These are phyloP conservation scores for Kondoa subrosea DNA, from an alignment of 768 basidiomycete genomes.

Conservation along the genomic window DNA sequence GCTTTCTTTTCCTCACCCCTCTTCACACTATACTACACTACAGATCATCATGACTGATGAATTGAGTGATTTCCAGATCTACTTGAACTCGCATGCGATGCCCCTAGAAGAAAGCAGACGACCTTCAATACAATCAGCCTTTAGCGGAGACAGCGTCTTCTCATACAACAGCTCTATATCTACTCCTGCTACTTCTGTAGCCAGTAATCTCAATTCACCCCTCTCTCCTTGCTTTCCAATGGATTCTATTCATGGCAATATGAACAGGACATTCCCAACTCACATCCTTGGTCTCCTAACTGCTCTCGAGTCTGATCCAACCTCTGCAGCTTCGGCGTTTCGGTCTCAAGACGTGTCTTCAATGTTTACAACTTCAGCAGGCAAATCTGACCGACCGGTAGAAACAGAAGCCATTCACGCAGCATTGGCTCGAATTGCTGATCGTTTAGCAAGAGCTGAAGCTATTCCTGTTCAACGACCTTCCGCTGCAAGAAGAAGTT, in stretches of 20 bases:
- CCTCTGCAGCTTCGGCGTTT: conserved; percentile 24
- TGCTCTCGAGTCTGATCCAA: conserved; percentile 29
- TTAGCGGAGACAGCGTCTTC: not conserved
- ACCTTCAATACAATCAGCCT: not conserved
- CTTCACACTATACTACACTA: no score
- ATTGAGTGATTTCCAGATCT: not conserved
- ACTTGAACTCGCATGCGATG: not conserved
- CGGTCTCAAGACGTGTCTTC: conserved; percentile 5
- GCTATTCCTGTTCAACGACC: not conserved
- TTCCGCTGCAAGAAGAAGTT: not conserved
- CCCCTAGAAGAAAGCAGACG: not conserved
- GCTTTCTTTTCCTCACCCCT: no score
- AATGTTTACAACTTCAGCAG: not conserved
- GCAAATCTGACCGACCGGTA: conserved; percentile 4
- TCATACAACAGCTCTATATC: not conserved
- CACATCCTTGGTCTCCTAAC: conserved; percentile 24
- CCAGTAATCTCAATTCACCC: not conserved
- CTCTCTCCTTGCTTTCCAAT: not conserved
- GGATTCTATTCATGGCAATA: not conserved
- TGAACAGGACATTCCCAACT: conserved; percentile 18
- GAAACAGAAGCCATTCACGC: conserved; percentile 26
- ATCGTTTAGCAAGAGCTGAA: conserved; percentile 13
- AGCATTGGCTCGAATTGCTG: conserved; percentile 20
- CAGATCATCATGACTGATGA: no score
- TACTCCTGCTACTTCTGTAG: not conserved